Evolutionary conservation across 2,329 filamentous ascomycete genomes (phyloP), one percentile per base, ranked within the genome.

Genomic region (Cercospora beticola): DNA sequence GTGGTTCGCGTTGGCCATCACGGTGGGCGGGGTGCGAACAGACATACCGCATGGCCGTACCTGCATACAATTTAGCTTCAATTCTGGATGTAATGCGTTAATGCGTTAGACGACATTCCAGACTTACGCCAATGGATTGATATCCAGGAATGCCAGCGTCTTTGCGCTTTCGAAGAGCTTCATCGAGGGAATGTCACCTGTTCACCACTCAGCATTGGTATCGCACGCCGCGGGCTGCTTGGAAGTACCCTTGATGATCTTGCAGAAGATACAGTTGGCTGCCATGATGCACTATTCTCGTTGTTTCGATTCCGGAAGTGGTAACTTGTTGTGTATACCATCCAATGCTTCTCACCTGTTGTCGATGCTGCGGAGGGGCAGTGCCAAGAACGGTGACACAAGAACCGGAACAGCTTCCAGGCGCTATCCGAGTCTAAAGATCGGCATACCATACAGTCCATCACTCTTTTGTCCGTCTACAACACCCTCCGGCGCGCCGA

Each of bases 81-180:
- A n/a, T 31, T 26, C 21, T 26, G 23, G 8, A 46, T n/a, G 5
- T 12, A 9, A 1, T 21, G 12, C 12, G 6, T 0, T 12, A 9
- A 1, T 21, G 12, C 12, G 6, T 0, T 4, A 10, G 46, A n/a
- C 16, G 23, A 16, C 30, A 57, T 36, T 23, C 2, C 12, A 8
- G 21, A 68, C 72, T 62, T 63, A 74, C 72, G 72, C 66, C 23
- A 98, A 84, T 4, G 95, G 95, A 73, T 93, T 90, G 82, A 99
- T 97, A 81, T 99, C 95, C 73, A 99, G 90, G 81, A 99, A 99
- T 9, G 95, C 95, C 71, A 97, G 86, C 57, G 94, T 92, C 84
- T 94, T 97, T 43, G 97, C 92, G 76, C 88, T 95, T 83, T 99
- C 95, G 79, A 92, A 94, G 82, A 99, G 89, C 87, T 97, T 99